Conservation (phyloP, 495 filamentous ascomycete species). For the Penicillium egyptiacum region DNA sequence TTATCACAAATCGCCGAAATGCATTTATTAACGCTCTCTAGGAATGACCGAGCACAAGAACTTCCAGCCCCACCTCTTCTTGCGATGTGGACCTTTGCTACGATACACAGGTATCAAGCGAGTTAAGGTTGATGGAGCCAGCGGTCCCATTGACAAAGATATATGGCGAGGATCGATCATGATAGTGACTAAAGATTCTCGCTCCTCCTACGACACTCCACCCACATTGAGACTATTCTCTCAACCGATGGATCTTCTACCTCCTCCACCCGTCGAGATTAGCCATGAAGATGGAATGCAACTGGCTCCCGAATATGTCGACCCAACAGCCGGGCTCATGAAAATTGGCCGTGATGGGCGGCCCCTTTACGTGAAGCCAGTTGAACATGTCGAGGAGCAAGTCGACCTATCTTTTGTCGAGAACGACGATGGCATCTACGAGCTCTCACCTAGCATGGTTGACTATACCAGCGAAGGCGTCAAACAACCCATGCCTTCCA, state of each 20-base stretch:
- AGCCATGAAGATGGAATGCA: constrained; percentile 58
- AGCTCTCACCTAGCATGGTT: constrained; percentile 50
- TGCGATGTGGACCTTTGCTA: constrained; percentile 87
- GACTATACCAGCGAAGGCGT: constrained; percentile 40
- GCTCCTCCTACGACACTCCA: constrained; percentile 75
- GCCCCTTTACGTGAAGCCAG: constrained; percentile 78
- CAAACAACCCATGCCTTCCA: constrained; percentile 43
- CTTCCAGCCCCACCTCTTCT: constrained; percentile 79
- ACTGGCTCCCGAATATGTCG: constrained; percentile 77
- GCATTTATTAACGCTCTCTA: constrained; percentile 21
- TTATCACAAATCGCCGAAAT: neutral
- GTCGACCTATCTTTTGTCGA: constrained; percentile 73
- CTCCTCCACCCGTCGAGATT: constrained; percentile 72
- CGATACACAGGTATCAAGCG: constrained; percentile 78
- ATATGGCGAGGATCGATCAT: constrained; percentile 92
- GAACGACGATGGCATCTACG: constrained; percentile 79
- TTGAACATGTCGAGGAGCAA: constrained; percentile 74
- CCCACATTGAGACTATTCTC: constrained; percentile 80
- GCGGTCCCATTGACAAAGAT: constrained; percentile 57
- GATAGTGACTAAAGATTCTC: constrained; percentile 84
- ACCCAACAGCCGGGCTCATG: constrained; percentile 82
- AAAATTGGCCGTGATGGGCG: constrained; percentile 79
- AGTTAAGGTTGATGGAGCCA: constrained; percentile 36
- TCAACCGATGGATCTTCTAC: constrained; percentile 80
- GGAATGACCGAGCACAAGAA: constrained; percentile 48